Evolutionary conservation across 2,329 filamentous ascomycete species (phyloP), one percentile per base, ranked within the genome.

Genomic region (Trichoderma lentiforme): DNA sequence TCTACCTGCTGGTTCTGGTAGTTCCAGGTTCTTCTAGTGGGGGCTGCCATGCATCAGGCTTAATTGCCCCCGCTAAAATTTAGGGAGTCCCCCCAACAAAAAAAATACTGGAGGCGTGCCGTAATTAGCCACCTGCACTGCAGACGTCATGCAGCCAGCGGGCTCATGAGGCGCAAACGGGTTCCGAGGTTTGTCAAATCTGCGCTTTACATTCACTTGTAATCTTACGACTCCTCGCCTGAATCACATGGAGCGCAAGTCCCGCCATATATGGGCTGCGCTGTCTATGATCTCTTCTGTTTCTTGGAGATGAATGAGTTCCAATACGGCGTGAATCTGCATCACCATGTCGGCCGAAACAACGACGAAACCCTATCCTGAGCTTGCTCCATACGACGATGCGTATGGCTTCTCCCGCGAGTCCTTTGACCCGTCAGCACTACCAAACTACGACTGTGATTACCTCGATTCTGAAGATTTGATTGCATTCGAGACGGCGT

Each of bases 401-500:
- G 56, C 69, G 8, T 89, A 90, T 75, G 91, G 90, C 75, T 91
- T 90, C 78, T 84, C 87, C 6, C 79, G 84, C 53, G 86, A 91
- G 74, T 88, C 87, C 60, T 94, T 92, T 82, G 92, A 96, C 80
- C 85, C 87, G 73, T 86, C 86, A 18, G 84, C 83, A 47, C 86
- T 98, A 24, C 95, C 94, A n/a, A 94, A 97, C 81, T 89, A 86
- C 81, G 88, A 95, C 80, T 87, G 87, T 77, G 90, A 96, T 71
- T 98, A 98, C 79, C 85, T 97, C 76, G 82, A 88, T 58, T 85
- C 90, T 53, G 89, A 89, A 72, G 92, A 97, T 78, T 85, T 97
- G 36, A 85, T 88, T 47, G 91, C 92, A 70, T 98, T 98, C 80
- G 91, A 92, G 73, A 89, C 88, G 72, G 95, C 95, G 8, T 87